Evolutionary conservation across 2,329 filamentous ascomycete genomes (phyloP).

Genomic region (Chaetomium strumarium): DNA sequence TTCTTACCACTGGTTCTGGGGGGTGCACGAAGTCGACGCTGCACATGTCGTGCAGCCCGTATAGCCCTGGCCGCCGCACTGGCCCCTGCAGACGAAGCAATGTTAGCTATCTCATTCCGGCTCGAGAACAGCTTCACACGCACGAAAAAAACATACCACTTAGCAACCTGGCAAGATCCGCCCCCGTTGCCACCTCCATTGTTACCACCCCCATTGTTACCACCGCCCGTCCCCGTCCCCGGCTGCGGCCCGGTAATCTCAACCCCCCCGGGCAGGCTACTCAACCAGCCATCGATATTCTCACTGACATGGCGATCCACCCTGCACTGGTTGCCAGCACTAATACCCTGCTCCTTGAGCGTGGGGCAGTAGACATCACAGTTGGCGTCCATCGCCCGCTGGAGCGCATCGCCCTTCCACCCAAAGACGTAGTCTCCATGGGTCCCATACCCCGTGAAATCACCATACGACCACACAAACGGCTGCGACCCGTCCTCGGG

Average conservation of each 20-base stretch:
- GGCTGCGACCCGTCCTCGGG: conserved; percentile 28
- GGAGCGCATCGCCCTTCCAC: conserved; percentile 29
- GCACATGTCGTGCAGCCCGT: conserved; percentile 16
- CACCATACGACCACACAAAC: conserved; percentile 21
- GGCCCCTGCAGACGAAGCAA: conserved; percentile 6
- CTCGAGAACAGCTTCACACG: no score
- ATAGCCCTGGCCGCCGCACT: conserved; percentile 12
- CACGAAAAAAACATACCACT: conserved; percentile 11
- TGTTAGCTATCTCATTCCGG: no score
- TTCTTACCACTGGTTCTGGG: conserved; percentile 13
- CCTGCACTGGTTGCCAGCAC: conserved; percentile 22
- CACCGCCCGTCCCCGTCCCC: conserved; percentile 2
- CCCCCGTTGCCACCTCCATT: background rate
- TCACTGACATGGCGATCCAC: conserved; percentile 13
- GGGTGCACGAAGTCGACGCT: conserved; percentile 12
- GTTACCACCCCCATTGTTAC: conserved; percentile 1
- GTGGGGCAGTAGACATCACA: conserved; percentile 24
- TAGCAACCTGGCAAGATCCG: conserved; percentile 4
- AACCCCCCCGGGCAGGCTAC: conserved; percentile 9
- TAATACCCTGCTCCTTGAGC: conserved; percentile 30
- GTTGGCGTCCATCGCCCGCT: conserved; percentile 25
- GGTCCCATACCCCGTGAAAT: background rate
- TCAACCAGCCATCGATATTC: conserved; percentile 14
- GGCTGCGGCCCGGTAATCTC: conserved; percentile 15
- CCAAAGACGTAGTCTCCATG: conserved; percentile 14